A percentile compares a stretch with the other conserved stretches of the same genome.
Evolutionary conservation across 1,139 yeast species (phyloP).

Genomic region (Torulaspora globosa): DNA sequence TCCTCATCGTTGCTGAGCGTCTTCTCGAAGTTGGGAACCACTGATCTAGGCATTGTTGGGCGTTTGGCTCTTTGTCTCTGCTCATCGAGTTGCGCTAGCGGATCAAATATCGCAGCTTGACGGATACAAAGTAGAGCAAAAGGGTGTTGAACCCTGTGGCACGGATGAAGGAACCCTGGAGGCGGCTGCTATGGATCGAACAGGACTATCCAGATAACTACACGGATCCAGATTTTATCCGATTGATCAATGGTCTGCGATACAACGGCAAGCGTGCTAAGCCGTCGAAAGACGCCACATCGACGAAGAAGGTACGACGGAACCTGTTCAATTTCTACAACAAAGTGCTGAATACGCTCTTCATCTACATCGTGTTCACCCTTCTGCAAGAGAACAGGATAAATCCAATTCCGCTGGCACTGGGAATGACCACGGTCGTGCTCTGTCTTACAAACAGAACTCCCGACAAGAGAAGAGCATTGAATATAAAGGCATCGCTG

Average conservation of each 20-base stretch:
- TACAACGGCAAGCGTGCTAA: constrained; percentile 16
- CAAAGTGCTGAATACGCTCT: constrained; percentile 35
- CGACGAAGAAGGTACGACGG: constrained; percentile 49
- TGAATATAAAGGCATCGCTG: constrained; percentile 53
- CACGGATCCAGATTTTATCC: constrained; percentile 72
- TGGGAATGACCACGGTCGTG: constrained; percentile 13
- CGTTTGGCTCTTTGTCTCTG: neutral
- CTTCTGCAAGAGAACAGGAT: constrained; percentile 36
- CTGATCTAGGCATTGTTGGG: constrained; percentile 4
- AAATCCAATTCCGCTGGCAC: constrained; percentile 25
- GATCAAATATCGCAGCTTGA: neutral
- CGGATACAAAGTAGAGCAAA: neutral
- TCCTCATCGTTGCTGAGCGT: constrained; percentile 10
- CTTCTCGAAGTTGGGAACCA: constrained; percentile 5
- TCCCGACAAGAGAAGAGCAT: constrained; percentile 8
- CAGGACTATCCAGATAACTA: constrained; percentile 92
- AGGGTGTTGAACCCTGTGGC: neutral
- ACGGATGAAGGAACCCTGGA: constrained; percentile 46
- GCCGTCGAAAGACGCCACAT: constrained; percentile 54
- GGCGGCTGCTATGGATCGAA: constrained; percentile 77
- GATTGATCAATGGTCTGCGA: constrained; percentile 72
- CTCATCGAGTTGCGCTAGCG: neutral
- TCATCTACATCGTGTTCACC: constrained; percentile 38
- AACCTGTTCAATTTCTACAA: constrained; percentile 36
- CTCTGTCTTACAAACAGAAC: constrained; percentile 9